These are phyloP conservation scores for Acer negundo DNA, from an alignment of 345 rosid species.

Conservation along the genomic window DNA sequence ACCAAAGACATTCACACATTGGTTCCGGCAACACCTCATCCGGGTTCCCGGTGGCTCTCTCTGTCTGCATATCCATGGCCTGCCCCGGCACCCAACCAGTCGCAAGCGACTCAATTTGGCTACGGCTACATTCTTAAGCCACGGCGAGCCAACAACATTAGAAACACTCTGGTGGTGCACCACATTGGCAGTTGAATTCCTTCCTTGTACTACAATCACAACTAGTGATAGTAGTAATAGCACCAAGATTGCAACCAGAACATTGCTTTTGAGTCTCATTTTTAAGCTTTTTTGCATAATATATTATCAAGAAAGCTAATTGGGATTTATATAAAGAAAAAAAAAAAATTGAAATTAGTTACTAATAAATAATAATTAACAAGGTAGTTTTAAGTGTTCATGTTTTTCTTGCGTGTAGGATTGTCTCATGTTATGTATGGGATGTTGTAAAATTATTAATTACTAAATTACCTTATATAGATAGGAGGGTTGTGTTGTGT, in stretches of 20 bases:
- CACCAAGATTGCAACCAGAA: constrained; percentile 9
- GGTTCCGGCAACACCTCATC: constrained; percentile 51
- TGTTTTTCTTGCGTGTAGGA: constrained; percentile 37
- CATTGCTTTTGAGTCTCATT: constrained; percentile 23
- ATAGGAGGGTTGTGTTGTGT: neutral
- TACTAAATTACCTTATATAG: neutral
- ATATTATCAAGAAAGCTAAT: neutral
- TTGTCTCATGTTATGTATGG: constrained; percentile 24
- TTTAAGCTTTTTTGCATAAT: neutral
- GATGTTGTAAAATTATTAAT: constrained; percentile 11
- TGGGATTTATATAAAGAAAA: neutral
- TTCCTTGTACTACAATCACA: constrained; percentile 16
- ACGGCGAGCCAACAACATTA: constrained; percentile 27
- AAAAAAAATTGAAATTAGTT: neutral
- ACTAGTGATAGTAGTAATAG: neutral
- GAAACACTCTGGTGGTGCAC: constrained; percentile 13
- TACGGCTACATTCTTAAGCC: constrained; percentile 38
- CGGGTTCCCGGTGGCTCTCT: constrained; percentile 25
- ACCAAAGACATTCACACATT: constrained; percentile 46
- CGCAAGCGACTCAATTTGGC: constrained; percentile 9
- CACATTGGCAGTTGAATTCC: neutral
- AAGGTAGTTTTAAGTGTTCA: constrained; percentile 21
- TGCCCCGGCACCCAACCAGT: constrained; percentile 35
- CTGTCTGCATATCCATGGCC: constrained; percentile 46
- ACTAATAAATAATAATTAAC: neutral